Conservation (phyloP, 805 yeast genomes). For the Yamadazyma olivae region DNA sequence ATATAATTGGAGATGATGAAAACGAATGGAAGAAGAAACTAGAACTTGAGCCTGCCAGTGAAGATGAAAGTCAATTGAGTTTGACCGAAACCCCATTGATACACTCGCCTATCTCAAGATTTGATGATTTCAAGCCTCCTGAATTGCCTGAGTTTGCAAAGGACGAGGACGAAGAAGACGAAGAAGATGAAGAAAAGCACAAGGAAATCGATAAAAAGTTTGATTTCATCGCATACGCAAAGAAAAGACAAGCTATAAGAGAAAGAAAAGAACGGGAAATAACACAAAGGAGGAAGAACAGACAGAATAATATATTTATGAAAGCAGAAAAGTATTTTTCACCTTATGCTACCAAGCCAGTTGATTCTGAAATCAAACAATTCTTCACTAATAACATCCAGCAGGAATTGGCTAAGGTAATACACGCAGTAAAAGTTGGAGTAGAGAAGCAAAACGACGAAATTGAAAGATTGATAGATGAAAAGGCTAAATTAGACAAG, state of each 20-base stretch:
- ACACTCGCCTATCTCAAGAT: slow-evolving; percentile 9
- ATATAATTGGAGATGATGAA: slow-evolving; percentile 45
- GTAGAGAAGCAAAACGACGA: slow-evolving; percentile 10
- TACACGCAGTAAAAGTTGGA: slow-evolving; percentile 31
- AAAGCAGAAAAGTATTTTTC: slow-evolving; percentile 37
- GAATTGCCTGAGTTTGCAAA: slow-evolving; percentile 12
- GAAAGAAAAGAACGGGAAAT: slow-evolving; percentile 23
- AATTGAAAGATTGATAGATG: slow-evolving; percentile 9
- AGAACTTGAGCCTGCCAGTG: slow-evolving; percentile 4
- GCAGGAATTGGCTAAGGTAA: slow-evolving; percentile 28
- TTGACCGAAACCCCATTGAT: slow-evolving; percentile 1
- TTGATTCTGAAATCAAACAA: slow-evolving; percentile 20
- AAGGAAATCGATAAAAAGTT: slow-evolving; percentile 21
- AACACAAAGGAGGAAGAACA: slow-evolving; percentile 14
- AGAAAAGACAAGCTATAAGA: slow-evolving; percentile 39
- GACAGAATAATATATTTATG: slow-evolving; percentile 31
- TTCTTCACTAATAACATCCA: slow-evolving; percentile 20
- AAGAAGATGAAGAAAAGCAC: slow-evolving; percentile 1
- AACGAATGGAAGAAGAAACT: slow-evolving; percentile 6
- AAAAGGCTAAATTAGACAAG: slow-evolving; percentile 7
- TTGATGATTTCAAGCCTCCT: slow-evolving; percentile 12
- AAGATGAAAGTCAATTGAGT: slow-evolving; percentile 10
- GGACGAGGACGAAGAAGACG: slow-evolving; percentile 8
- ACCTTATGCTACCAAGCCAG: slow-evolving; percentile 27
- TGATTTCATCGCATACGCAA: slow-evolving; percentile 58